Evolutionary conservation across 2,329 filamentous ascomycete genomes (phyloP), one percentile per base, ranked within the genome.

Genomic region (Westerdykella sp.): DNA sequence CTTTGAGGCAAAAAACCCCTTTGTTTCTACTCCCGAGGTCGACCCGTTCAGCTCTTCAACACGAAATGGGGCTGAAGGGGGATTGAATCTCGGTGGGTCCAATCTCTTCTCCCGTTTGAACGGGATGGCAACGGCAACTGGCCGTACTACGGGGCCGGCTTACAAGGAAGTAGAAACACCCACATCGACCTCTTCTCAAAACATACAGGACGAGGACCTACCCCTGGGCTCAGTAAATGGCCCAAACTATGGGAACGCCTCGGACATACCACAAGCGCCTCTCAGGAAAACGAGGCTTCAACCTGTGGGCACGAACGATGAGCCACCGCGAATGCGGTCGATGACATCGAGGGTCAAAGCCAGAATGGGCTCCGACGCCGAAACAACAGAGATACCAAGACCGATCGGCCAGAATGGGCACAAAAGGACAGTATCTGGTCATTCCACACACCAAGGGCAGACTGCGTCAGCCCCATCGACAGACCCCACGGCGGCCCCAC

Each of bases 401-500:
- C 63, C 63, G 6, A 60, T 64, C 31, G 60, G 60, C 39, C 57
- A 68, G 48, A 65, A 66, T 28, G 86, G 90, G 47, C 81, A 89
- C 63, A 97, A 96, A 70, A 81, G 91, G 54, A 96, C 89, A 1
- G 79, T 95, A n/a, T 95, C 91, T 34, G 91, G 91, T 4, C 87
- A 95, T 54, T 71, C 74, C 5, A 59, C 67, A n/a, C 66, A 68
- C 35, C 51, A 60, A 5, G 54, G 50, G 22, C 63, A 67, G 34
- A 48, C 60, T 25, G 49, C 55, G 39, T 46, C 62, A 43, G 31
- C 44, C 41, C 50, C 55, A 31, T 30, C 51, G 4, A 42, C 52
- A n/a, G 69, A 71, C 43, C 62, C 64, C n/a, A 65, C 69, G n/a
- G 65, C 69, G 16, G 69, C 68, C 23, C 69, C 65, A 11, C 64